Percentiles rank a stretch among this genome's conserved stretches.
phyloP scores from a whole-genome alignment of 768 basidiomycete species.

The Lactarius pseudohatsudake region DNA sequence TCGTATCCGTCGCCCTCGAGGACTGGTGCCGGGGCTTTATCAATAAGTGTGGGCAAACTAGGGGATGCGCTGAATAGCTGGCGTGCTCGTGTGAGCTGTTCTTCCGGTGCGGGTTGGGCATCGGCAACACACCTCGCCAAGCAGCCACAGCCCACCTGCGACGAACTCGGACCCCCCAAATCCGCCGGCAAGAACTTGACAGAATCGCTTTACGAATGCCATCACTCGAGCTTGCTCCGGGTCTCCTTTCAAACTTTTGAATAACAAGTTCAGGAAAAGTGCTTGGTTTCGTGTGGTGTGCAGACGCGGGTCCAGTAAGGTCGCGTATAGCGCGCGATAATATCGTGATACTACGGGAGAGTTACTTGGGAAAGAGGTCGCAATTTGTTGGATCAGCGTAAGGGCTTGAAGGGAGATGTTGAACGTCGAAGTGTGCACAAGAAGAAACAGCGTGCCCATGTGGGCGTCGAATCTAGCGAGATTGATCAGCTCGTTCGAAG shows the following conservation, averaged over 20 bases:
- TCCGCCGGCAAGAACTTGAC: conserved; percentile 69
- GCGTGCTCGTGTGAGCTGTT: background rate
- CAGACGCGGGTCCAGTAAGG: conserved; percentile 80
- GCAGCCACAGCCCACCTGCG: conserved; percentile 81
- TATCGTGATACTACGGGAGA: conserved; percentile 59
- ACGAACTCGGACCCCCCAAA: conserved; percentile 82
- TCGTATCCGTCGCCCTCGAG: conserved; percentile 56
- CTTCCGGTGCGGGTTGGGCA: background rate
- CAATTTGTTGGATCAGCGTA: conserved; percentile 83
- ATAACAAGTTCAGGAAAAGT: conserved; percentile 92
- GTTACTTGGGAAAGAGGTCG: conserved; percentile 49
- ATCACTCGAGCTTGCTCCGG: conserved; percentile 58
- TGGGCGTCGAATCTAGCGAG: conserved; percentile 70
- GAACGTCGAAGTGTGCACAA: conserved; percentile 95
- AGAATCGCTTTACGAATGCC: conserved; percentile 79
- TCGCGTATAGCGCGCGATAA: conserved; percentile 86
- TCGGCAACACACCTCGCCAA: conserved; percentile 67
- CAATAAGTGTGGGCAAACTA: conserved; percentile 46
- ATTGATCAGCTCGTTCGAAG: background rate
- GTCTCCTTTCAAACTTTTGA: conserved; percentile 83
- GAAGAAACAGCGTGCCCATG: conserved; percentile 90
- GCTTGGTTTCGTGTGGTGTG: conserved; percentile 88
- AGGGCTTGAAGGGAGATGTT: conserved; percentile 94
- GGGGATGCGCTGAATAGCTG: conserved; percentile 54
- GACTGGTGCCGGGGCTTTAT: conserved; percentile 6